Evolutionary conservation across 176 grass and related monocot genomes (phyloP).

Genomic region (Carex kokanica): DNA sequence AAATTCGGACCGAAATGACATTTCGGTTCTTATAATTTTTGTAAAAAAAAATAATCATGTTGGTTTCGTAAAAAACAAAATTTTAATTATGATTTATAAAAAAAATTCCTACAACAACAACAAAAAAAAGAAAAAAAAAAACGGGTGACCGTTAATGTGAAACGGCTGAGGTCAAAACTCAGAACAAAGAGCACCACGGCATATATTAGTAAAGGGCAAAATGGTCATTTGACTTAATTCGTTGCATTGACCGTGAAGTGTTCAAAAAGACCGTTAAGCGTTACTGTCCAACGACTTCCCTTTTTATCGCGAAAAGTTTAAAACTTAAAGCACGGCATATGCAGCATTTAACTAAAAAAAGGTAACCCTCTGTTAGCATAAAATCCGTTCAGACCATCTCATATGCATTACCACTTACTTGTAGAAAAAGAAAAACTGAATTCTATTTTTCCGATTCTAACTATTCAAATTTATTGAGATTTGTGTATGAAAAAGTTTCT

Average conservation of each 20-base stretch:
- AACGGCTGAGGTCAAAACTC: constrained; percentile 7
- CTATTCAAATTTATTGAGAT: too few relatives aligned
- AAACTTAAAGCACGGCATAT: neutral
- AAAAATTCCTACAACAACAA: too few relatives aligned
- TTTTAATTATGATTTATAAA: too few relatives aligned
- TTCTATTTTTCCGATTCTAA: too few relatives aligned
- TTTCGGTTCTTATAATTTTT: too few relatives aligned
- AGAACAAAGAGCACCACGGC: neutral
- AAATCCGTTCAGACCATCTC: neutral
- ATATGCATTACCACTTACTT: neutral
- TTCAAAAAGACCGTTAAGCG: constrained; percentile 21
- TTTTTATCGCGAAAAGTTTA: neutral
- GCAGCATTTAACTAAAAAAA: neutral
- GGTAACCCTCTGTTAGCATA: neutral
- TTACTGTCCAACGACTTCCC: neutral
- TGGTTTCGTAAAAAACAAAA: too few relatives aligned
- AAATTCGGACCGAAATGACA: too few relatives aligned
- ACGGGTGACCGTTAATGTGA: neutral
- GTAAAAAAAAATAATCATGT: too few relatives aligned
- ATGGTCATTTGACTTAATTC: neutral
- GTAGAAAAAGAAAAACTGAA: too few relatives aligned
- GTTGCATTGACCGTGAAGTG: neutral
- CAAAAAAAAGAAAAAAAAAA: too few relatives aligned
- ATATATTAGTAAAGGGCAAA: neutral
- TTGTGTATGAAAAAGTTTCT: too few relatives aligned